Base-by-base conservation (phyloP, 2,329 filamentous ascomycete genomes). In the Aspergillus pseudoterreus region DNA sequence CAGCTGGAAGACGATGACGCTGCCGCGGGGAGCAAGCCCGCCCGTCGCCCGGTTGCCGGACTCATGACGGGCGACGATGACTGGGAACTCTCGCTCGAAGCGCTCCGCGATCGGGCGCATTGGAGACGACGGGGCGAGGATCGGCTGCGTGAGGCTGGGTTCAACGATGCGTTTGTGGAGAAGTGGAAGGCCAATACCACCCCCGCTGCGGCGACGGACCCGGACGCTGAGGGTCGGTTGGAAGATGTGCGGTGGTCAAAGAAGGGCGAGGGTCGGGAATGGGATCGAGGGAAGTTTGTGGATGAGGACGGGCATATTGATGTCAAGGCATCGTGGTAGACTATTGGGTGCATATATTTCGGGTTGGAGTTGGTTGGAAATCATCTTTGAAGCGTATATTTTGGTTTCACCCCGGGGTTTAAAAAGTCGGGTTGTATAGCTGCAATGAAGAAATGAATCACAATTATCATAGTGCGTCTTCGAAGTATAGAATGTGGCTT, bases 21-120 rank as follows among this genome's bases (percentile, higher is more conserved):
- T 53, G 79, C 81, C 0, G 74, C n/a, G 82, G 88, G 60, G 70
- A 86, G 3, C 72, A 78, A 36, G 71, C 76, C 41, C 57, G 69
- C 54, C 67, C 75, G 65, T 21, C 68, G 70, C 11, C 66, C 66
- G 12, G 70, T 74, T 8, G 56, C 68, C 1, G 70, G 71, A 12
- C 63, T 73, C 44, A 78, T 79, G 54, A 71, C 74, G 1, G 74
- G 72, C 2, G 78, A 78, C 24, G 84, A 86, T 54, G 83, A 89
- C 53, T 96, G 90, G 91, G 87, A 89, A 42, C 82, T 89, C 60
- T 84, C 88, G 1, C 76, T 94, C 1, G 90, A 95, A 70, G 84
- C 86, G 4, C 78, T 90, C 50, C 82, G 87, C 36, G 90, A 95
- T 66, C 83, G 90, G n/a, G 82, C 89, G 58, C 85, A 85, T 58